Base-by-base conservation (phyloP, 1,284 basidiomycete species). In the Microbotryum scabiosae region DNA sequence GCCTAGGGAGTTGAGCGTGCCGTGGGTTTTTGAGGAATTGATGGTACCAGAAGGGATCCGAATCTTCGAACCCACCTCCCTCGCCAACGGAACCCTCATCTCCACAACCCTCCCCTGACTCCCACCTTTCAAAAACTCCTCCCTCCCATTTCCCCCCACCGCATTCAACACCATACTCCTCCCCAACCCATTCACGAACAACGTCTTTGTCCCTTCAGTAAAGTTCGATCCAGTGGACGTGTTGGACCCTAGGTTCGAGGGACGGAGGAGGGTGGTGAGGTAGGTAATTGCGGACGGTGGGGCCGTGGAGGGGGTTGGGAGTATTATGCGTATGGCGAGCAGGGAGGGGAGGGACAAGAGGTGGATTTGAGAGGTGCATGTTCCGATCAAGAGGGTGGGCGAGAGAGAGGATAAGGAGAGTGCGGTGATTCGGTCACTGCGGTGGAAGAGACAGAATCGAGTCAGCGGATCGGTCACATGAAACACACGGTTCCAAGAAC, bases 331-430 rank as follows among this genome's bases (percentile, higher is more conserved):
- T 30, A 94, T 78, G 36, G 85, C 82, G 73, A 97, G 92, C 70
- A 93, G 88, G 1, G 93, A 94, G 1, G 87, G 84, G 43, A 94
- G 82, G 65, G 96, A 87, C 72, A 93, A 89, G 32, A 92, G 74
- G 62, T 88, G 82, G 53, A 97, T 82, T n/a, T 84, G 75, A 8
- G 41, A 93, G 10, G 62, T 23, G 0, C 43, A n/a, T n/a, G 74
- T 74, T 50, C 74, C 73, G 44, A 76, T 60, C 16, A 71, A 56
- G 28, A 75, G 81, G 36, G 86, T 79, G 0, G 87, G 82, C n/a
- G n/a, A n/a, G n/a, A n/a, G n/a, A n/a, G n/a, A n/a, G 0, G 83
- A 82, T 6, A 85, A 84, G 16, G 86, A 73, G 0, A 97, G 75
- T 1, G 84, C 76, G 1, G 86, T 85, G 64, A 96, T 80, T 0